Base-by-base conservation (phyloP, 2,329 filamentous ascomycete species). In the Biscogniauxia mediterranea region DNA sequence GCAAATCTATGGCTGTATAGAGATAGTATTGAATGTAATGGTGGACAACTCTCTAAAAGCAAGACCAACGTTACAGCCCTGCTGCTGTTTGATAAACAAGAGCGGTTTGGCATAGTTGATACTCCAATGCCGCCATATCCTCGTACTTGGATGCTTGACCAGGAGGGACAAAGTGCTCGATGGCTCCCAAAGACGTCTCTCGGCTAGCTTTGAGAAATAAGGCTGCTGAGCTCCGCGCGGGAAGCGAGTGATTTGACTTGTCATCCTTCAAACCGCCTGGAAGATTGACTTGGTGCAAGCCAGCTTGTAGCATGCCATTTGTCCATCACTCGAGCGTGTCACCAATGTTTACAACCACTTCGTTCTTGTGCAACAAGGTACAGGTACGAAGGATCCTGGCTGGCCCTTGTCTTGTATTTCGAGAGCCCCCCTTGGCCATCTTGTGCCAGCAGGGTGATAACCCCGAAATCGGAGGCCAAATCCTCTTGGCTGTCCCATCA, bases 391-490 rank as follows among this genome's bases (percentile, higher is more conserved):
- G 3, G 60, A 32, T 9, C 56, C 57, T 11, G 57, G 42, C 11
- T 21, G 50, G 25, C n/a, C n/a, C 20, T 57, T 52, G 19, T 62
- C 57, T 50, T 62, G 50, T 3, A 62, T n/a, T 54, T 62, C 60
- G 15, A 62, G 57, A 17, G n/a, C n/a, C 60, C 60, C 17, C 60
- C 60, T 6, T 50, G 38, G 1, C 52, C 23, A 38, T 62, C 60
- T 52, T 62, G 60, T 28, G 59, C 56, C 8, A 62, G 52, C 21
- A 62, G 57, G 19, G 60, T 56, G 54, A 62, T 56, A 23, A 62
- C 54, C 2, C 60, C 60, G 38, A 62, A 54, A 21, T 62, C 60
- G 19, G 60, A n/a, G 60, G 60, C 60, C 60, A 62, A 9, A 49
- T 58, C 1, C 60, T 56, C 15, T 58, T 58, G 52, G 55, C 21